Evolutionary conservation across 2,329 filamentous ascomycete species (phyloP).

Genomic region (Madurella fahalii): DNA sequence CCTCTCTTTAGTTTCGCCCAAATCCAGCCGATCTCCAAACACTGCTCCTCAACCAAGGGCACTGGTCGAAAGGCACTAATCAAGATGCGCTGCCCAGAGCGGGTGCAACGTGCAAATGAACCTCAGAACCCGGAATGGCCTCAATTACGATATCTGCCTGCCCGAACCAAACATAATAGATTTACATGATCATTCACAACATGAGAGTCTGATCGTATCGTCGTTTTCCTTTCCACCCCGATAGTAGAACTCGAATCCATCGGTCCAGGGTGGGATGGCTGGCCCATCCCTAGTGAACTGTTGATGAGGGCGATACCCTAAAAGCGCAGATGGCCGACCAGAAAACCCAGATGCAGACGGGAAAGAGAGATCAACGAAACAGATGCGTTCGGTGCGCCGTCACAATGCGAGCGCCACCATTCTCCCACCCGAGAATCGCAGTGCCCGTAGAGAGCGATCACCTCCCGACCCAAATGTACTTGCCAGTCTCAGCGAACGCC

Average conservation of each 20-base stretch:
- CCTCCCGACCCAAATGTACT: background rate
- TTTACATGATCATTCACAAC: slow-evolving; percentile 9
- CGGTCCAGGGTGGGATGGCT: slow-evolving; percentile 1
- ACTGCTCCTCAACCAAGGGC: no score
- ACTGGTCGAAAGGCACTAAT: no score
- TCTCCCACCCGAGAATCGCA: background rate
- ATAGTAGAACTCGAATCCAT: background rate
- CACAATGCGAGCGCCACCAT: background rate
- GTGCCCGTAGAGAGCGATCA: background rate
- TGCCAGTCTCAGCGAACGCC: background rate
- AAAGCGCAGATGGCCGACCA: background rate
- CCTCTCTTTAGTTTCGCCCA: no score
- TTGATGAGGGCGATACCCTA: background rate
- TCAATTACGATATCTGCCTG: background rate
- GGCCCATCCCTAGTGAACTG: no score
- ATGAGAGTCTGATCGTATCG: background rate
- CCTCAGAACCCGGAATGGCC: background rate
- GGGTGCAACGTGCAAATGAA: background rate
- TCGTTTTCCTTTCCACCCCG: background rate
- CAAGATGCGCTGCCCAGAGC: no score
- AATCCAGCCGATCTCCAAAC: no score
- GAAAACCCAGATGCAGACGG: background rate
- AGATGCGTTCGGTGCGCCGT: background rate
- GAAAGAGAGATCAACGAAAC: background rate
- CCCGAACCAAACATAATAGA: background rate